Evolutionary conservation across 2,329 filamentous ascomycete species (phyloP).

Genomic region (Phaeosphaeriaceae sp.): DNA sequence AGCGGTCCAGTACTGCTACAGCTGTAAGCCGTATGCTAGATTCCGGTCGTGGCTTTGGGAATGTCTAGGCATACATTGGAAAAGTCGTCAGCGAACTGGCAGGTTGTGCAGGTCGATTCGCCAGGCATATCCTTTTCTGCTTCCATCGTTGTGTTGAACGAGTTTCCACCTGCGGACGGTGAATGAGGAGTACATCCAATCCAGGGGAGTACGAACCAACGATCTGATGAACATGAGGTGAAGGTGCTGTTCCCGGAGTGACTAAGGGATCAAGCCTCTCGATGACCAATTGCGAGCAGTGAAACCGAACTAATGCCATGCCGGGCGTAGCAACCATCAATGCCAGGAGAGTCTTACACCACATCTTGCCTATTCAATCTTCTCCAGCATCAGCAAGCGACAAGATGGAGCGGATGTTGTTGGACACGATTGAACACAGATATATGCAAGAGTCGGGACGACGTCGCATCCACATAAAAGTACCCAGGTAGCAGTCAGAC

Average conservation of each 20-base stretch:
- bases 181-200: background rate
- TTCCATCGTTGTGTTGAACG: conserved; percentile 29
- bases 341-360: conserved; percentile 14
- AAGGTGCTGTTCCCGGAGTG: conserved; percentile 22
- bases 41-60: conserved; percentile 21
- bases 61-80: conserved; percentile 1
- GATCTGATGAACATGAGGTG: conserved; percentile 33
- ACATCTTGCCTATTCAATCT: conserved; percentile 16
- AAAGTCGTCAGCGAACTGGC: conserved; percentile 24
- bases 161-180: conserved; percentile 17
- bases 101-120: conserved; percentile 25
- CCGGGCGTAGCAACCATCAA: conserved; percentile 21
- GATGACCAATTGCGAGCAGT: conserved; percentile 30
- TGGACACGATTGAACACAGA: background rate
- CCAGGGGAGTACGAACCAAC: conserved; percentile 17
- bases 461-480: background rate
- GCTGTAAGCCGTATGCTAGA: conserved; percentile 22
- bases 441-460: background rate
- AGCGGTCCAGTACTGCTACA: no score
- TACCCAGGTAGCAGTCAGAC: background rate
- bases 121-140: conserved; percentile 23
- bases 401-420: background rate
- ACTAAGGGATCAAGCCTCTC: conserved; percentile 30
- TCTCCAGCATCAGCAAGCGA: background rate
- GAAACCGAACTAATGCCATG: conserved; percentile 29